Conservation (phyloP, 2,329 filamentous ascomycete species). For the Boeremia lycopersici region DNA sequence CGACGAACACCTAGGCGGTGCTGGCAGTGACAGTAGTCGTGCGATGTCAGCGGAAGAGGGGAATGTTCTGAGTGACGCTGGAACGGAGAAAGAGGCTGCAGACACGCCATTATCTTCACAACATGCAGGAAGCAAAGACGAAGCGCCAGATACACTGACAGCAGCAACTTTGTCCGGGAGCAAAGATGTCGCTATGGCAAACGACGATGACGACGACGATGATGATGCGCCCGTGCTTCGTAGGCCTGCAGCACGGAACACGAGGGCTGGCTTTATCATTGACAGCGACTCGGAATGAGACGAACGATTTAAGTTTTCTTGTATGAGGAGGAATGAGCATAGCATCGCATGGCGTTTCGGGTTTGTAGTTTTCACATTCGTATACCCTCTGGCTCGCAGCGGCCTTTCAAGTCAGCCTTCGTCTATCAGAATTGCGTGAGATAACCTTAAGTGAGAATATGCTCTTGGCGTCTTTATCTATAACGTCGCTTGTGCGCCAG, state of each 20-base stretch:
- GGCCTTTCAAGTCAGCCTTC: constrained; percentile 1
- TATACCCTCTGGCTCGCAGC: constrained; percentile 28
- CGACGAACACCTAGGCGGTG: constrained; percentile 29
- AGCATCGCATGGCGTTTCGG: constrained; percentile 26
- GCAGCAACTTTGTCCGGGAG: constrained; percentile 2
- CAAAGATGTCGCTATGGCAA: constrained; percentile 34
- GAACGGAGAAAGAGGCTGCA: constrained; percentile 41
- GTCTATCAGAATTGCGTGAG: neutral
- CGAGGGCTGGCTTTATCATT: constrained; percentile 52
- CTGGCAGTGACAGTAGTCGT: constrained; percentile 32
- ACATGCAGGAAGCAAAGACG: constrained; percentile 28
- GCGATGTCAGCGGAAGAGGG: constrained; percentile 31
- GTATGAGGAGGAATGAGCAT: constrained; percentile 14
- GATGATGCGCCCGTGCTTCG: constrained; percentile 41
- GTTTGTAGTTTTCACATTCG: constrained; percentile 20
- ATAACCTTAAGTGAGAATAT: neutral
- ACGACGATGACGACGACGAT: constrained; percentile 49
- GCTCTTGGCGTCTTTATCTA: neutral
- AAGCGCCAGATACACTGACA: constrained; percentile 17
- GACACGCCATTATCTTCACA: constrained; percentile 52
- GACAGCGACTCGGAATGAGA: constrained; percentile 52
- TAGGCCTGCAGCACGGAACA: constrained; percentile 45
- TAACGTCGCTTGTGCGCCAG: neutral
- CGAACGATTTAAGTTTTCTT: neutral
- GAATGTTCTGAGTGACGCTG: constrained; percentile 21